Base-by-base conservation (phyloP, 2,329 filamentous ascomycete species). In the Leptographium galeiforme region DNA sequence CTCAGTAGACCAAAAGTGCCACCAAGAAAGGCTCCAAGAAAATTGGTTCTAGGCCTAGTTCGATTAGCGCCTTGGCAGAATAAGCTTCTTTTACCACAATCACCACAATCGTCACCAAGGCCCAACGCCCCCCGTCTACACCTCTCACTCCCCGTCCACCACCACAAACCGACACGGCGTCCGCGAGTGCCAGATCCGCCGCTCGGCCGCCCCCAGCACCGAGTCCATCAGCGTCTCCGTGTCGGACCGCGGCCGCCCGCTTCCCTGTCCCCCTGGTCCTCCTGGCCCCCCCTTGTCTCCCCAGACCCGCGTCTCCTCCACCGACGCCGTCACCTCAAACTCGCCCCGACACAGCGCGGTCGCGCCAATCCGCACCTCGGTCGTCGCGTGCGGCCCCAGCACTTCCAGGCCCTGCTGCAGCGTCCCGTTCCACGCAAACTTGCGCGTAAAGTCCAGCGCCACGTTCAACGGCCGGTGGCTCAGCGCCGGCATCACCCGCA, bases 361-460 rank as follows among this genome's bases (percentile, higher is more conserved):
- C 45, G 90, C 75, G 6, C 86, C 86, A 5, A 94, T 68, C 1
- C 75, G 73, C 25, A 87, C 72, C 56, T 83, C 77, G 0, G 75
- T 72, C n/a, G 68, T 77, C 46, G 76, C 72, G 6, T 79, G 77
- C 0, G 81, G 78, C 7, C 68, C 67, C 1, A 95, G 64, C 8
- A 78, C 63, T 0, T 85, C 81, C 0, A 95, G 70, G 2, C 79
- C 74, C 62, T 84, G 83, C 68, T 96, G 90, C 54, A 95, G 68
- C 34, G 86, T 82, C 1, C 90, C 90, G 58, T 89, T 91, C 84
- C 88, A 93, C 1, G 84, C 83, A 52, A 95, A 77, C 58, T 89
- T 87, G 62, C 87, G 83, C 44, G 85, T 85, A 53, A 91, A 79
- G 64, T 95, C 90, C 16, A 95, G 77, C 2, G 87, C 85, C 14